Evolutionary conservation across 139 green algal species (phyloP).

Genomic region (Coccomyxa sp.): DNA sequence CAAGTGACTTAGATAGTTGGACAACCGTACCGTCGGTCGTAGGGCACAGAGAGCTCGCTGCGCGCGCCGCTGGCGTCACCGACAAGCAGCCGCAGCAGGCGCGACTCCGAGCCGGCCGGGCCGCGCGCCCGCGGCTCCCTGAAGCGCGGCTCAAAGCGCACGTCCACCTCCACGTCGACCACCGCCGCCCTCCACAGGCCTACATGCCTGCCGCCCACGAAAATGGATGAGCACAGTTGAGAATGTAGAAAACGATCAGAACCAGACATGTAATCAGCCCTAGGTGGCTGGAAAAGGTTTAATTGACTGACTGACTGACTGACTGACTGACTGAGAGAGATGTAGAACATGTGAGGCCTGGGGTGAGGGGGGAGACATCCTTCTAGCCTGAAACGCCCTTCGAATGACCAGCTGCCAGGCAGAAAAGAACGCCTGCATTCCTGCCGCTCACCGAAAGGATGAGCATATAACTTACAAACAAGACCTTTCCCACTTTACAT

Average conservation of each 20-base stretch:
- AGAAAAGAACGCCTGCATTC: no score
- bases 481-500: no score
- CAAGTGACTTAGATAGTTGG: neutral
- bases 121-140: neutral
- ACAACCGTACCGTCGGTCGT: conserved; percentile 26
- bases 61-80: conserved; percentile 61
- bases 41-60: conserved; percentile 60
- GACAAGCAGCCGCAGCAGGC: conserved; percentile 44
- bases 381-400: no score
- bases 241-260: neutral
- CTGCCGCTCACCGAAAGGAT: conserved; percentile 13
- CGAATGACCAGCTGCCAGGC: no score
- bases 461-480: no score
- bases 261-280: no score
- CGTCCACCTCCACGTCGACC: conserved; percentile 36
- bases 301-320: no score
- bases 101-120: neutral
- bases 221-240: neutral
- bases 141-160: conserved; percentile 17
- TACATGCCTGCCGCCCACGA: conserved; percentile 26
- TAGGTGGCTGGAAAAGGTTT: no score
- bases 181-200: conserved; percentile 65
- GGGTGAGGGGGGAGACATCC: no score
- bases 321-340: no score
- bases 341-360: no score